Base-by-base conservation (phyloP, 2,329 filamentous ascomycete species). In the Pseudogymnoascus sp. region DNA sequence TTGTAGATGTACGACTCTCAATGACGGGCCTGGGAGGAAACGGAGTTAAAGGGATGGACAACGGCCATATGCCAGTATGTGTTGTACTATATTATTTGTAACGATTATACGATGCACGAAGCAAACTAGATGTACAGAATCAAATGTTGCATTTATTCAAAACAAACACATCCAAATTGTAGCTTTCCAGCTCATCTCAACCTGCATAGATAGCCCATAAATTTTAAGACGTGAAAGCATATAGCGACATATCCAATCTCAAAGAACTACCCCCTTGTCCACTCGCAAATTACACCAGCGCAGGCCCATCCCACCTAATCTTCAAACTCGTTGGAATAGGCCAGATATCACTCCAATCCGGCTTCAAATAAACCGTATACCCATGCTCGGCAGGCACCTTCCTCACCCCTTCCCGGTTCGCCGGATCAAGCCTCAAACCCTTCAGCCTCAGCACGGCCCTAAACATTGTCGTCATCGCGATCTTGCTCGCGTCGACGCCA, bases 341-440 rank as follows among this genome's bases (percentile, higher is more conserved):
- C 65, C 78, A 82, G 68, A 79, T 81, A 19, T 76, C 77, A 14
- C 84, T 83, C 77, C 86, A 85, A 70, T 90, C 86, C 74, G 88
- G 84, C 38, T 82, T 81, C 78, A 90, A 77, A 72, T 89, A 91
- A 6, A 83, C 75, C 8, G 53, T 65, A n/a, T 60, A 56, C 0
- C 66, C 68, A 6, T 59, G 43, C 11, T 61, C 59, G 2, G 63
- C 64, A 5, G 62, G 38, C 26, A 69, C 65, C 19, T 67, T 61
- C n/a, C 28, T 61, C 78, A 60, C 22, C 8, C 59, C 59, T 35
- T 60, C 38, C 6, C 35, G 19, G n/a, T 62, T 59, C 7, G 31
- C 14, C 8, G 35, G 35, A 24, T 60, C 59, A n/a, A 60, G 38
- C 33, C 66, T 65, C 19, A 73, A 31, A 5, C 64, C 64, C 28